Evolutionary conservation across 2,329 filamentous ascomycete genomes (phyloP), one percentile per base, ranked within the genome.

Genomic region (Colletotrichum camelliae): DNA sequence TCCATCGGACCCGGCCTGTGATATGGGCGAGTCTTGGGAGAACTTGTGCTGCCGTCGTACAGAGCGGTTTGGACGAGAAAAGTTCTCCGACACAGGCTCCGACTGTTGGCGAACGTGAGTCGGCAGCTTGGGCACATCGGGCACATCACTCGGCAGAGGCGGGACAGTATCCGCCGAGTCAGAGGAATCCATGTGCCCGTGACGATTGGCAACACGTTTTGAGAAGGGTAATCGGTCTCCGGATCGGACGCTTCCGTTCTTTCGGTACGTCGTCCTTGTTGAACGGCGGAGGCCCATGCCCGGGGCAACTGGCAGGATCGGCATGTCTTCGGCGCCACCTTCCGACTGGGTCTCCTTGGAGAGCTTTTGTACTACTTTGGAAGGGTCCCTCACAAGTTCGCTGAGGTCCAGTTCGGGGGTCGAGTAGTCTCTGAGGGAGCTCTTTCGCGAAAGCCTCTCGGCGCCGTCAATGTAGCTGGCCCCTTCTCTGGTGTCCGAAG

Each of bases 241-340:
- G 78, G 93, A 95, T 67, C 94, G 93, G 77, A 98, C 84, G 86
- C 96, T 98, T 39, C 96, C 96, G 74, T 95, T 89, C 80, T 92
- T 95, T 80, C 96, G 90, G 83, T 98, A 98, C 31, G 95, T 96
- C 7, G 97, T 99, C 70, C 95, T 91, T 24, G 96, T 99, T 15
- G 97, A 98, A 77, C 97, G 92, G 79, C 97, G 94, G 65, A 99
- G 87, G 37, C 95, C 95, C 83, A 94, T 92, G 5, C 95, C 95
- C 2, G 93, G 92, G 24, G 94, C 92, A 73, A 94, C 91, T 2
- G 96, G 94, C 57, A 98, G 87, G 77, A 98, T 98, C 8, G 96
- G 96, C 87, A 94, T 93, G 82, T 98, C 96, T 55, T 95, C 94
- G 79, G 81, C 79, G 82, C 84, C 79, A 80, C 84, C 78, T 80